Evolutionary conservation across 1,139 yeast species (phyloP).

Genomic region (Hyphopichia burtonii): DNA sequence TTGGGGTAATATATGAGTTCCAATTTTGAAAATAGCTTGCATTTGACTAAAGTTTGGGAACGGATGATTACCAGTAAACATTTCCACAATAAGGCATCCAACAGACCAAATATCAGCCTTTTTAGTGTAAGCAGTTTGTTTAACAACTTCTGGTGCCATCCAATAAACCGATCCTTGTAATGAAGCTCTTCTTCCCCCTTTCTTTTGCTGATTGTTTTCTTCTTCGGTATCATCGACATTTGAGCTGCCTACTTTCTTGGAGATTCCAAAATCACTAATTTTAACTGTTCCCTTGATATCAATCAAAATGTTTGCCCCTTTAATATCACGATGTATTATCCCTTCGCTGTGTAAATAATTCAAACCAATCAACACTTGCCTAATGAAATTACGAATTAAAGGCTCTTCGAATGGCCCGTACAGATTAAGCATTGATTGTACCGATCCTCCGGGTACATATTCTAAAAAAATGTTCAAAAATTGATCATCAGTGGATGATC

Average conservation of each 20-base stretch:
- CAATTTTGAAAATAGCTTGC: conserved; percentile 94
- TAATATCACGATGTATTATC: conserved; percentile 87
- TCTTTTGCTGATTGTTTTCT: conserved; percentile 14
- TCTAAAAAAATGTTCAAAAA: conserved; percentile 82
- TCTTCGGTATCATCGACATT: conserved; percentile 19
- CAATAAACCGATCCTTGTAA: conserved; percentile 93
- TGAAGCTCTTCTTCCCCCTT: conserved; percentile 65
- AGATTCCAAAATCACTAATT: conserved; percentile 92
- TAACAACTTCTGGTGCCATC: conserved; percentile 99
- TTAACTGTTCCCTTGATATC: conserved; percentile 90
- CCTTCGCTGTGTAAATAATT: conserved; percentile 78
- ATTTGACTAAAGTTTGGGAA: conserved; percentile 91
- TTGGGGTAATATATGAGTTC: conserved; percentile 74
- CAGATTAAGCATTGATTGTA: conserved; percentile 76
- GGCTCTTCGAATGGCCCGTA: conserved; percentile 96
- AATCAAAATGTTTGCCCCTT: conserved; percentile 88
- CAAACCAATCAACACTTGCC: conserved; percentile 82
- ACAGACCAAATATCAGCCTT: conserved; percentile 96
- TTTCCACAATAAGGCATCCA: conserved; percentile 87
- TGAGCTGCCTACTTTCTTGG: conserved; percentile 62
- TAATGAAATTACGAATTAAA: conserved; percentile 73
- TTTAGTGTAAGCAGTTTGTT: conserved; percentile 83
- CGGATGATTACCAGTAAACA: conserved; percentile 94
- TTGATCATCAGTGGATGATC: conserved; percentile 73
- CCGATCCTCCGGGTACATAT: conserved; percentile 97